Conservation (phyloP, 306 rosid genomes). For the Medicago ruthenica region DNA sequence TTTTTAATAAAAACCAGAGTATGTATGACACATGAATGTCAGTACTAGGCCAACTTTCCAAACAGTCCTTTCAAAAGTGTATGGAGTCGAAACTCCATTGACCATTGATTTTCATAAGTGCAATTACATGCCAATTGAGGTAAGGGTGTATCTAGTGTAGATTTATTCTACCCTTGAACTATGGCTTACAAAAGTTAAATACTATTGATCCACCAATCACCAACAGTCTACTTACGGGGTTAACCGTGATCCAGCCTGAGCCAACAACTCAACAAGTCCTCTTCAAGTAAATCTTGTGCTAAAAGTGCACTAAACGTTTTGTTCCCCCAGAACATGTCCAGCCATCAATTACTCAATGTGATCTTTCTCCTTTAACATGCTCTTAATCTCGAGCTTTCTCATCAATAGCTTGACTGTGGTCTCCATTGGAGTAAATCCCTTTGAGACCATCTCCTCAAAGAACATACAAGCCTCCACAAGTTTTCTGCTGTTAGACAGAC, state of each 20-base stretch:
- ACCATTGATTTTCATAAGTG: neutral
- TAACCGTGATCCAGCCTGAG: neutral
- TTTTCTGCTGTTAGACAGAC: conserved; percentile 60
- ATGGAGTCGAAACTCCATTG: neutral
- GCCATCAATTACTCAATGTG: conserved; percentile 63
- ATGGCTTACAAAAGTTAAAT: neutral
- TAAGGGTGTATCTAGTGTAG: neutral
- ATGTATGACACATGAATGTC: too few relatives aligned
- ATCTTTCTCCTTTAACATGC: conserved; percentile 62
- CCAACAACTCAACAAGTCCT: neutral
- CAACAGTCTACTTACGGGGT: neutral
- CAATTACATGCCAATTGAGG: neutral
- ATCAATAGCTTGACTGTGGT: conserved; percentile 52
- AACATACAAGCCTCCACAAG: conserved; percentile 57
- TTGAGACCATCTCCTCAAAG: conserved; percentile 70
- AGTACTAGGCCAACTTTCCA: neutral
- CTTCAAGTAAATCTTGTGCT: neutral
- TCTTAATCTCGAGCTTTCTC: conserved; percentile 60
- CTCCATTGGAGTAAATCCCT: conserved; percentile 50
- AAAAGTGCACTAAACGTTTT: neutral
- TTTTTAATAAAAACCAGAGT: too few relatives aligned
- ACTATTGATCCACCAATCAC: neutral
- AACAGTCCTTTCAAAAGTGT: neutral
- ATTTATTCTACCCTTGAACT: neutral
- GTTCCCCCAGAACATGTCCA: conserved; percentile 31